Base-by-base conservation (phyloP, 768 basidiomycete genomes). In the Lactarius akahatsu region DNA sequence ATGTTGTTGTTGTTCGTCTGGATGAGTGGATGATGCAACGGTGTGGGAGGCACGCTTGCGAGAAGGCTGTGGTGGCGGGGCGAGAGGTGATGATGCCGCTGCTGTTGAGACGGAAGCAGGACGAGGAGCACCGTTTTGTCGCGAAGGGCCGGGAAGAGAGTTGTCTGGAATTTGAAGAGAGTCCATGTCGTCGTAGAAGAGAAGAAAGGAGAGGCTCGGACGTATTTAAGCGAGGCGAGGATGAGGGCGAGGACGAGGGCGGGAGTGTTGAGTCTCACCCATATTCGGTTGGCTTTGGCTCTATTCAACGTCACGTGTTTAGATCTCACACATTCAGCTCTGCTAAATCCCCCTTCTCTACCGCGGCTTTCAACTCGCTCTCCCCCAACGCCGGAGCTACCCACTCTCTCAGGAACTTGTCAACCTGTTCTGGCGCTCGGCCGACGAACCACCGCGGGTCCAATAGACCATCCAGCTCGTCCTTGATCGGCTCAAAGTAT, bases 391-490 rank as follows among this genome's bases (percentile, higher is more conserved):
- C 93, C n/a, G 95, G 94, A 61, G 77, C 77, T 26, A 98, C 94
- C 90, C 92, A 95, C 1, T 94, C 91, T 73, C 78, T 82, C 64
- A 98, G 74, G 77, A 99, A 98, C 64, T 75, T 80, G 76, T 94
- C 92, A 15, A 98, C 96, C 80, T 98, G 97, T 75, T 98, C 87
- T 1, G 96, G 94, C 15, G 97, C 97, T 20, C 96, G 83, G 2
- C 97, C 96, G 57, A 97, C 85, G 76, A 98, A 99, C 62, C 88
- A 96, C 69, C 78, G 78, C 34, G 97, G 94, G 57, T 98, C 88
- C 66, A 99, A 80, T 71, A 98, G 77, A 43, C 73, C 77, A 50
- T 94, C 92, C 59, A 98, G 81, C 57, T 96, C 84, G 59, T 73
- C 80, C 72, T 89, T 90, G 78, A 98, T 94, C 11, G 91, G 87